A percentile compares a stretch with the other conserved stretches of the same genome.
Conservation (phyloP, 1,139 yeast species). For the Keqinozyma sinolaborantium region DNA sequence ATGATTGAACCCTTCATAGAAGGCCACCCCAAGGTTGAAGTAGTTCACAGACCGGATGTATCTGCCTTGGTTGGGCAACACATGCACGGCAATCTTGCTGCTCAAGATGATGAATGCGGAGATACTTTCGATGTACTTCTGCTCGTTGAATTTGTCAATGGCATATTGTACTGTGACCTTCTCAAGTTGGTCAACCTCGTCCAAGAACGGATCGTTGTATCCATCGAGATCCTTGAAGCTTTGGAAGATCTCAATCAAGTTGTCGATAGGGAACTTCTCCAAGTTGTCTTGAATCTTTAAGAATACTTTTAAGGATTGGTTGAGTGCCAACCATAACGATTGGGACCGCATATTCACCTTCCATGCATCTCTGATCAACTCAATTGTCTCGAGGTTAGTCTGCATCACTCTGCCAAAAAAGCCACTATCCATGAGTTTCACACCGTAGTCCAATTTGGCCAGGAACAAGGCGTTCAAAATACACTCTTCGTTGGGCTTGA, state of each 20-base stretch:
- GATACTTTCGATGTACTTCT: conserved; percentile 17
- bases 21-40: conserved; percentile 71
- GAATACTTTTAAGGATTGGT: conserved; percentile 48
- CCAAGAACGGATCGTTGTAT: conserved; percentile 46
- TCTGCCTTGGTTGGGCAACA: conserved; percentile 37
- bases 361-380: conserved; percentile 42
- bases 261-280: conserved; percentile 41
- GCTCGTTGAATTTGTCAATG: conserved; percentile 8
- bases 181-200: conserved; percentile 9
- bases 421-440: conserved; percentile 53
- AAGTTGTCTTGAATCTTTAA: conserved; percentile 41
- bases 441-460: conserved; percentile 52
- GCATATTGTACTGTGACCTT: conserved; percentile 9
- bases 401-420: conserved; percentile 58
- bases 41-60: conserved; percentile 56
- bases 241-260: conserved; percentile 29
- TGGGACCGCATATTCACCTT: conserved; percentile 34
- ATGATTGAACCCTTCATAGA: conserved; percentile 45
- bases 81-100: conserved; percentile 24
- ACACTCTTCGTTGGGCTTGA: conserved; percentile 51
- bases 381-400: conserved; percentile 43
- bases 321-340: conserved; percentile 52
- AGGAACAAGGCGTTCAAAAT: conserved; percentile 57
- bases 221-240: conserved; percentile 29
- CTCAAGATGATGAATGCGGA: conserved; percentile 22